These are phyloP conservation scores for Nitzschia inconspicua DNA, from an alignment of 108 stramenopile genomes.

Conservation along the genomic window DNA sequence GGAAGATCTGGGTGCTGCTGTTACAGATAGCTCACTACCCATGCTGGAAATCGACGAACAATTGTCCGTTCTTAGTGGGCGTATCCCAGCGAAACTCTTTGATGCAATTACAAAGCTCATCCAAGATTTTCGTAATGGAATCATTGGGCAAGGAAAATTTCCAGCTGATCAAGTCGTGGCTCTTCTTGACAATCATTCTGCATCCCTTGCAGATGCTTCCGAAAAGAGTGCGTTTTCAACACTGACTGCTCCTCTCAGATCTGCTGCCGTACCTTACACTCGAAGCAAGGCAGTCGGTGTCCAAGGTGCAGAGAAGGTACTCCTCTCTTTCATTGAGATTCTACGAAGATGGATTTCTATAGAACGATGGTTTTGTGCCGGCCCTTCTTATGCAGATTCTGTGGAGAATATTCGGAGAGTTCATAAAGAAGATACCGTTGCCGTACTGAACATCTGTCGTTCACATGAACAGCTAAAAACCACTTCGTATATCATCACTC, in stretches of 20 bases:
- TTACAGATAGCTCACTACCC: slow-evolving; percentile 76
- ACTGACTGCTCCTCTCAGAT: slow-evolving; percentile 59
- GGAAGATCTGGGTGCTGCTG: slow-evolving; percentile 63
- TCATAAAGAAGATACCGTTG: slow-evolving; percentile 59
- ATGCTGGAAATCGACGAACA: slow-evolving; percentile 92
- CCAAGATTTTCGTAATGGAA: slow-evolving; percentile 7
- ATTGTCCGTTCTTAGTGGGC: slow-evolving; percentile 88
- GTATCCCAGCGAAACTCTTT: slow-evolving; percentile 77
- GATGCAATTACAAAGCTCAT: slow-evolving; percentile 55
- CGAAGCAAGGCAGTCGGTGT: slow-evolving; percentile 54
- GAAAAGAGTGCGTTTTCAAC: slow-evolving; percentile 64
- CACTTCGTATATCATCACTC: slow-evolving; percentile 62
- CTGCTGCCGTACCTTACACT: slow-evolving; percentile 71
- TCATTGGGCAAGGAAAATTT: slow-evolving; percentile 31
- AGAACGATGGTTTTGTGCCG: slow-evolving; percentile 87
- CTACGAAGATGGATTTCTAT: slow-evolving; percentile 80
- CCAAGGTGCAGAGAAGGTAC: slow-evolving; percentile 77
- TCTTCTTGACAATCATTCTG: slow-evolving; percentile 41
- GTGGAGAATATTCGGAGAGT: slow-evolving; percentile 84
- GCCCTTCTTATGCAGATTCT: slow-evolving; percentile 84
- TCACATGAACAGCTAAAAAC: slow-evolving; percentile 78
- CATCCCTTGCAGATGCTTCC: slow-evolving; percentile 46
- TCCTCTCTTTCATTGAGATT: slow-evolving; percentile 62
- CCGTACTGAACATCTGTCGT: slow-evolving; percentile 79
- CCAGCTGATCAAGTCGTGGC: slow-evolving; percentile 67